Conservation (phyloP, 441 rosid genomes). For the Biscutella laevigata region DNA sequence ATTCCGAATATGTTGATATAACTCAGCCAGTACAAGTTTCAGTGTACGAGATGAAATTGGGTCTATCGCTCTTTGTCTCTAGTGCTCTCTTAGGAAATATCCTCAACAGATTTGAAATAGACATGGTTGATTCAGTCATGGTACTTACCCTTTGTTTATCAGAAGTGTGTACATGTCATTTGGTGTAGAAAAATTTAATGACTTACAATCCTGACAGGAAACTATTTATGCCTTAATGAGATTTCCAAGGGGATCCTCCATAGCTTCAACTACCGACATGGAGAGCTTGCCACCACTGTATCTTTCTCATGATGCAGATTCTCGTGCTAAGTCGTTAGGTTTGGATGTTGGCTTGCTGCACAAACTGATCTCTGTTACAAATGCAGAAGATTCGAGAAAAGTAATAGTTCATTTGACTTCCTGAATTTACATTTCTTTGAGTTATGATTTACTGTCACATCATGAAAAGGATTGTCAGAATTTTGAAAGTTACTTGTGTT, state of each 20-base stretch:
- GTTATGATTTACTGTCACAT: not conserved
- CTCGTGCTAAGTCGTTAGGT: conserved; percentile 36
- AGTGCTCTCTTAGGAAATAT: conserved; percentile 35
- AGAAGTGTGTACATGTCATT: conserved; percentile 5
- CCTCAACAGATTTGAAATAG: conserved; percentile 35
- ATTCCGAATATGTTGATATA: conserved; percentile 62
- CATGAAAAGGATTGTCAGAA: not conserved
- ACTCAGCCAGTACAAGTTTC: conserved; percentile 93
- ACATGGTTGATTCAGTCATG: conserved; percentile 47
- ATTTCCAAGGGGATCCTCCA: conserved; percentile 51
- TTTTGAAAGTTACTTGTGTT: conserved; percentile 12
- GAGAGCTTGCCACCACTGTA: conserved; percentile 25
- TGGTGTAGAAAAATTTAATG: conserved; percentile 15
- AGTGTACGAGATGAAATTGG: conserved; percentile 84
- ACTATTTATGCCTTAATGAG: conserved; percentile 67
- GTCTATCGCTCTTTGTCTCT: conserved; percentile 59
- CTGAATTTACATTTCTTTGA: conserved; percentile 11
- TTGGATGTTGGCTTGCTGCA: conserved; percentile 47
- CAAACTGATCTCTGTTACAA: conserved; percentile 49
- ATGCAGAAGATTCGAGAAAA: conserved; percentile 35
- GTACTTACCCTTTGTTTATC: conserved; percentile 30
- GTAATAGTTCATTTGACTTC: conserved; percentile 26
- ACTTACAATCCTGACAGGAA: conserved; percentile 46
- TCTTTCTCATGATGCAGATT: conserved; percentile 31
- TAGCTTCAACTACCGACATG: conserved; percentile 26